phyloP scores from a whole-genome alignment of 306 rosid genomes.

The Nissolia schottii region DNA sequence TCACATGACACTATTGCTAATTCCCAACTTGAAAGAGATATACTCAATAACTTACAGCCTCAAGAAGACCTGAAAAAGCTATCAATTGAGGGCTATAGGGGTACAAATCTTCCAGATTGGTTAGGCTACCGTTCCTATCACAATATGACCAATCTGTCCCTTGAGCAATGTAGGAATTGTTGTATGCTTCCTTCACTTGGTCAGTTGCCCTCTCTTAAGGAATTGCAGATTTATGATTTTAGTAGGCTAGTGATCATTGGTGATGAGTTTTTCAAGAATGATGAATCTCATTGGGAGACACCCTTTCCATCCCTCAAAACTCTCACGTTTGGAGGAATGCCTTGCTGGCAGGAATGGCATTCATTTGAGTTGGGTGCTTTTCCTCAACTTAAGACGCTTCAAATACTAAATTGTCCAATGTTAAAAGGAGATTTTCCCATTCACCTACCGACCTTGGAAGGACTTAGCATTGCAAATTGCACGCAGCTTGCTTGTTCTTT shows the following conservation, averaged over 20 bases:
- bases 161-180: neutral
- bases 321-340: neutral
- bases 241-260: neutral
- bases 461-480: neutral
- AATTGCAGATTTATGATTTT: rapidly evolving
- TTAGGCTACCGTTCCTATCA: neutral
- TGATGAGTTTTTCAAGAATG: neutral
- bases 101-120: neutral
- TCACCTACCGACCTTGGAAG: neutral
- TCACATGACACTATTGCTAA: neutral
- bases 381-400: neutral
- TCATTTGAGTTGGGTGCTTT: neutral
- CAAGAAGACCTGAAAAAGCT: neutral
- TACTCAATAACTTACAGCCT: neutral
- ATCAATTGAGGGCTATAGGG: neutral
- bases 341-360: neutral
- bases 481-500: neutral
- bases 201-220: neutral
- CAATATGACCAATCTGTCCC: neutral
- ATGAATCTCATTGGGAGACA: neutral
- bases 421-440: neutral
- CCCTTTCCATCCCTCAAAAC: neutral
- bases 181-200: neutral
- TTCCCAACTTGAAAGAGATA: neutral
- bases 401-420: neutral